Evolutionary conservation across 805 yeast species (phyloP), one percentile per base, ranked within the genome.

Genomic region (Sungouiozyma ichnusensis): DNA sequence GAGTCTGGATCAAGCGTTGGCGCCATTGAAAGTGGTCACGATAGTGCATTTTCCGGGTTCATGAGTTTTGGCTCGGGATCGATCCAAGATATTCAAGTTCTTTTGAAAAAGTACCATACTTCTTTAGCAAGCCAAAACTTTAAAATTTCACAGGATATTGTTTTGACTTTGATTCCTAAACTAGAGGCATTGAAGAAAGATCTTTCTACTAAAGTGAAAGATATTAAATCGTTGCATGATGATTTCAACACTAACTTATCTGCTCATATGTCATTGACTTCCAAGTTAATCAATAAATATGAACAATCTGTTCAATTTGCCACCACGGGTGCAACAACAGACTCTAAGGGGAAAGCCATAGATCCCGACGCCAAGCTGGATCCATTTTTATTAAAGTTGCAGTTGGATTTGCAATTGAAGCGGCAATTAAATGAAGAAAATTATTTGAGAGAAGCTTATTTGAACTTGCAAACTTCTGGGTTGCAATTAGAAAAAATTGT

Each of bases 41-140:
- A 35, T 27, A 42, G 45, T 5, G 60, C 60, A 1, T 47, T 57
- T 8, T 57, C 63, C 3, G 76, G 67, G 55, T 85, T 85, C 51
- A 65, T 81, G 53, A 84, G 85, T 3, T 69, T 77, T 38, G 94
- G 92, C 34, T 73, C 74, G 40, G 81, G 81, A 8, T 81, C 90
- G 6, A 70, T 85, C 47, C 85, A 80, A 54, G 94, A 85, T 57
- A 65, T 85, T 33, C 88, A 88, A 27, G 75, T 78, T 2, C 65
- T 77, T 18, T 62, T 85, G 49, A 64, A 81, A 74, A 57, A 78
- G 65, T 70, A 81, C 53, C 83, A 79, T 56, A 66, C 75, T 8
- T 69, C 74, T 31, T 61, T 77, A 35, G 77, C 81, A 0, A 58
- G 66, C 16, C 69, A 73, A 65, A 76, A 80, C 14, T 67, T 72